Evolutionary conservation across 2,329 filamentous ascomycete genomes (phyloP), one percentile per base, ranked within the genome.

Genomic region (Sporothrix sp.): DNA sequence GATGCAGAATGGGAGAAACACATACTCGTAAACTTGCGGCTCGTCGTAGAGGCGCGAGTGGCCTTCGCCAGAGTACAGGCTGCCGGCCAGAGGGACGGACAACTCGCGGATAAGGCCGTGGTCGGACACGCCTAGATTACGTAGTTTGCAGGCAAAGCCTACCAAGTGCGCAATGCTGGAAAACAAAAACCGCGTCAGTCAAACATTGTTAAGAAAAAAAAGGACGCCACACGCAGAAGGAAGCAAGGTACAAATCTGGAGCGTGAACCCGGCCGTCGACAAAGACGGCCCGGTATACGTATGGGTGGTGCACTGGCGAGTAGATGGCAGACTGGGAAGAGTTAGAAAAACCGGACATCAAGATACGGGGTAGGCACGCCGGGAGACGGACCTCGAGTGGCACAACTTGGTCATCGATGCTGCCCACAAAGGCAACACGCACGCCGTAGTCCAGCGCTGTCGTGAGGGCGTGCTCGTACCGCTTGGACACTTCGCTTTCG

Each of bases 401-500:
- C 13, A 98, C 90, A 2, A 98, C 74, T 66, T 98, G 93, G 65
- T 98, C 93, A 64, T 98, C 93, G 47, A 98, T 94, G 65, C 90
- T 96, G 49, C 91, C 91, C 53, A 95, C 76, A 63, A 90, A 96
- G 0, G 89, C 85, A 44, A 97, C 79, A 36, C 87, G 80, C 13
- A 87, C 87, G 11, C 90, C 89, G 59, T 87, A 84, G 14, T 82
- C 76, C 7, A 98, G 71, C 2, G 85, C 84, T 9, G 78, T 78
- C 60, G 85, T 81, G 3, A 97, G 69, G 0, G 89, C 81, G 25
- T 81, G 73, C 59, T 87, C 81, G 58, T 96, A 94, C 58, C 86
- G 80, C 60, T 84, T 83, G 1, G 88, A 91, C 11, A 96, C 86
- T 48, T 81, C 76, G 62, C 88, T 95, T 51, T 85, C 78, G 0